Conservation (phyloP, 805 yeast species). For the Debaryomyces castellii region DNA sequence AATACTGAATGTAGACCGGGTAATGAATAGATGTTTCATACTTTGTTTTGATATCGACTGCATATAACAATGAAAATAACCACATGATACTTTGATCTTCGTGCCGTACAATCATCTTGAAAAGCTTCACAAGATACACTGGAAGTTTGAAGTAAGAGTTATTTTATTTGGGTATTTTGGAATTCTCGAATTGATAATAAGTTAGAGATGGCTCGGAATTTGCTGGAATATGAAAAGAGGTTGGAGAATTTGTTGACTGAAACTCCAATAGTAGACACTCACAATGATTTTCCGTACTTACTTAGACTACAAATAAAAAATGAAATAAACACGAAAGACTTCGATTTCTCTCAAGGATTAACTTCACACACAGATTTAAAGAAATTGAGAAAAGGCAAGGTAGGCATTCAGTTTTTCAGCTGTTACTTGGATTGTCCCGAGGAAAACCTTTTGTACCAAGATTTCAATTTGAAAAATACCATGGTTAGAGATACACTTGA, state of each 20-base stretch:
- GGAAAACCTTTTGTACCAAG: conserved; percentile 32
- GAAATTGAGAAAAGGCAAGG: conserved; percentile 36
- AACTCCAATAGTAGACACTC: conserved; percentile 45
- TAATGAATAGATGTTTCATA: too few relatives aligned
- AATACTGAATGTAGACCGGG: too few relatives aligned
- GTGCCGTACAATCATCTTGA: too few relatives aligned
- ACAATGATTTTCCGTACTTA: conserved; percentile 53
- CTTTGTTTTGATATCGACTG: too few relatives aligned
- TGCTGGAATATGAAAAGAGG: neutral
- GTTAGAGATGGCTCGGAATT: neutral
- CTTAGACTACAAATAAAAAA: conserved; percentile 45
- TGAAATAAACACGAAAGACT: conserved; percentile 25
- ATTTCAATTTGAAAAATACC: conserved; percentile 39
- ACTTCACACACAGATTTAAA: conserved; percentile 46
- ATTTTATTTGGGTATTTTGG: too few relatives aligned
- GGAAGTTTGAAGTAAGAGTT: too few relatives aligned
- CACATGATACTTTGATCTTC: too few relatives aligned
- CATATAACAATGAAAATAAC: too few relatives aligned
- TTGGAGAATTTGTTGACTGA: neutral
- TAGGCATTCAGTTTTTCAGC: conserved; percentile 49
- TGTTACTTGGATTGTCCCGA: conserved; percentile 45
- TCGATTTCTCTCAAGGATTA: conserved; percentile 25
- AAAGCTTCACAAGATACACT: too few relatives aligned
- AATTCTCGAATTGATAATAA: too few relatives aligned
- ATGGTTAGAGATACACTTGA: conserved; percentile 50